phyloP scores from a whole-genome alignment of 163 green algal genomes.

The Chloromonas sp. region DNA sequence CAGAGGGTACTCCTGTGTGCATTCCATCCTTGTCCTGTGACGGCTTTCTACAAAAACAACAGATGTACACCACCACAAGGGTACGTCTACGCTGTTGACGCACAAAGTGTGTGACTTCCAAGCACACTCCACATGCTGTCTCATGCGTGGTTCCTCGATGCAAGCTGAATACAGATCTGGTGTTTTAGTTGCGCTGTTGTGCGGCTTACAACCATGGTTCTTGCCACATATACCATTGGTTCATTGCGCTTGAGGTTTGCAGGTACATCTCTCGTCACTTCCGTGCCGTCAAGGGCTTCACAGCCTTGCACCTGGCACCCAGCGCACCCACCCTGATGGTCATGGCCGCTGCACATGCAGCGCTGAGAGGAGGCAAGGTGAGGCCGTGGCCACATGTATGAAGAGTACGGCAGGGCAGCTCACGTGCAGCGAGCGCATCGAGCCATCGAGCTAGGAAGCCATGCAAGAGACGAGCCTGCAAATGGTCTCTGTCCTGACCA shows the following conservation, averaged over 20 bases:
- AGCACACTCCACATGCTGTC: background rate
- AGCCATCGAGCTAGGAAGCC: too few relatives aligned
- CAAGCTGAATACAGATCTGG: too few relatives aligned
- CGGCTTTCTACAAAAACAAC: too few relatives aligned
- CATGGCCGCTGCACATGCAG: background rate
- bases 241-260: background rate
- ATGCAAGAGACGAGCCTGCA: too few relatives aligned
- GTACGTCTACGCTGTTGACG: background rate
- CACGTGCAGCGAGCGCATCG: too few relatives aligned
- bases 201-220: background rate
- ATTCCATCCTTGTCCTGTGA: too few relatives aligned
- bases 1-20: too few relatives aligned
- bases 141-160: background rate
- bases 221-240: background rate
- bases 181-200: too few relatives aligned
- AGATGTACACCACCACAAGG: background rate
- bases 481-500: too few relatives aligned
- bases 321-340: background rate
- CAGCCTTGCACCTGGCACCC: background rate
- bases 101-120: background rate
- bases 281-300: slow-evolving; percentile 18
- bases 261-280: slow-evolving; percentile 46
- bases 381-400: background rate
- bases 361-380: background rate
- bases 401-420: too few relatives aligned